Evolutionary conservation across 768 basidiomycete species (phyloP).

Genomic region (Suillus sp.): DNA sequence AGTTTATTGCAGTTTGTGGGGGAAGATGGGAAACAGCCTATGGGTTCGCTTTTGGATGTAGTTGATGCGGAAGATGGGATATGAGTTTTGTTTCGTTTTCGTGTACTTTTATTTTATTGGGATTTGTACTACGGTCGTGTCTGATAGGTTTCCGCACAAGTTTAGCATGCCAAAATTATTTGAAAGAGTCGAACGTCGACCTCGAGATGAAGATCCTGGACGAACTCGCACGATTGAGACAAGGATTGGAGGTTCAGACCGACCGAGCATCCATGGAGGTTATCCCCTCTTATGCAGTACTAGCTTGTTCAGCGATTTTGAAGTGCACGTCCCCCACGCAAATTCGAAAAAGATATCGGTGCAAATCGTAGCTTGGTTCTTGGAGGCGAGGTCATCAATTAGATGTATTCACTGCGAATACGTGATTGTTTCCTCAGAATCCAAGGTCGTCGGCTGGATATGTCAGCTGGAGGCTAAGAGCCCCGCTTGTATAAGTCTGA

Average conservation of each 20-base stretch:
- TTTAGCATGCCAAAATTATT: background rate
- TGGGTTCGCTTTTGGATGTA: conserved; percentile 61
- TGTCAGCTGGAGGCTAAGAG: background rate
- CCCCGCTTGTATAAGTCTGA: background rate
- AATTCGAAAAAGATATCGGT: background rate
- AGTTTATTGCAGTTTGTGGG: conserved; percentile 62
- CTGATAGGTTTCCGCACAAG: background rate
- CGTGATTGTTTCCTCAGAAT: background rate
- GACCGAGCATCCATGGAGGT: background rate
- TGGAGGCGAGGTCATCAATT: background rate
- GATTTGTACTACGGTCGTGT: background rate
- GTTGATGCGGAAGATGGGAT: conserved; percentile 45
- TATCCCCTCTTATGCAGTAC: background rate
- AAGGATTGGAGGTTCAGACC: background rate
- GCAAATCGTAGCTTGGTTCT: background rate
- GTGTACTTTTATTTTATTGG: background rate
- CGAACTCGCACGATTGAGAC: background rate
- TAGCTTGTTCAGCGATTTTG: background rate
- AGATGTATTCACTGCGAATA: background rate
- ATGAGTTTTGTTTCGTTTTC: conserved; percentile 12
- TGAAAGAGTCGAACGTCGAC: background rate
- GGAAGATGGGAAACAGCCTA: conserved; percentile 67
- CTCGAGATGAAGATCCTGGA: background rate
- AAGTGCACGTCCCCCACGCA: background rate
- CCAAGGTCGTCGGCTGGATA: background rate